Conservation (phyloP, 2,329 filamentous ascomycete species). For the Stemphylium lycopersici region DNA sequence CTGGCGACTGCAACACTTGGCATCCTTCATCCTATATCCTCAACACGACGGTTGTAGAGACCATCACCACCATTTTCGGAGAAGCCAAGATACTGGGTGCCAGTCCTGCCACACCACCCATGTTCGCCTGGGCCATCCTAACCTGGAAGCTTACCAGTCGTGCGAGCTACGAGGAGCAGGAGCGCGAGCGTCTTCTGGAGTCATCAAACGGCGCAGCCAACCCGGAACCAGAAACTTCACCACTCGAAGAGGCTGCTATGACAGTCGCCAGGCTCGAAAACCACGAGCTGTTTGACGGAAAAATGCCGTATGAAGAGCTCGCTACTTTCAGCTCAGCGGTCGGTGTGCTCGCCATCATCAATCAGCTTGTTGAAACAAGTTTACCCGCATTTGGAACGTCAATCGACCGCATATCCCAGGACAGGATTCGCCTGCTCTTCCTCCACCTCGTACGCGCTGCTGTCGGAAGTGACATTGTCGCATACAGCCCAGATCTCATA, state of each 20-base stretch:
- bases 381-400: constrained; percentile 54
- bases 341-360: constrained; percentile 34
- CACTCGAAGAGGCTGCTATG: constrained; percentile 37
- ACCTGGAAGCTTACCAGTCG: constrained; percentile 34
- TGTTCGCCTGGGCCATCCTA: constrained; percentile 82
- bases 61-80: constrained; percentile 74
- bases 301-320: constrained; percentile 33
- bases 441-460: constrained; percentile 74
- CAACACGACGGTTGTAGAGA: constrained; percentile 71
- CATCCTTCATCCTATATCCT: constrained; percentile 66
- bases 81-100: constrained; percentile 60
- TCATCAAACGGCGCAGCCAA: constrained; percentile 17
- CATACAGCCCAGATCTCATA: constrained; percentile 76
- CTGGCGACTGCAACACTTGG: constrained; percentile 34
- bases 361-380: constrained; percentile 33
- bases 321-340: constrained; percentile 32
- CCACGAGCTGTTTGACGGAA: constrained; percentile 36
- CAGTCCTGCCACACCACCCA: constrained; percentile 71
- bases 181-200: constrained; percentile 37
- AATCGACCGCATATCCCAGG: constrained; percentile 62
- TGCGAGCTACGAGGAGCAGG: constrained; percentile 32
- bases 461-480: constrained; percentile 63
- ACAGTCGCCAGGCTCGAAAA: constrained; percentile 30
- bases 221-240: constrained; percentile 21
- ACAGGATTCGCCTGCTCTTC: constrained; percentile 68